Conservation (phyloP, 176 grass and related monocot genomes). For the Alopecurus myosuroides region DNA sequence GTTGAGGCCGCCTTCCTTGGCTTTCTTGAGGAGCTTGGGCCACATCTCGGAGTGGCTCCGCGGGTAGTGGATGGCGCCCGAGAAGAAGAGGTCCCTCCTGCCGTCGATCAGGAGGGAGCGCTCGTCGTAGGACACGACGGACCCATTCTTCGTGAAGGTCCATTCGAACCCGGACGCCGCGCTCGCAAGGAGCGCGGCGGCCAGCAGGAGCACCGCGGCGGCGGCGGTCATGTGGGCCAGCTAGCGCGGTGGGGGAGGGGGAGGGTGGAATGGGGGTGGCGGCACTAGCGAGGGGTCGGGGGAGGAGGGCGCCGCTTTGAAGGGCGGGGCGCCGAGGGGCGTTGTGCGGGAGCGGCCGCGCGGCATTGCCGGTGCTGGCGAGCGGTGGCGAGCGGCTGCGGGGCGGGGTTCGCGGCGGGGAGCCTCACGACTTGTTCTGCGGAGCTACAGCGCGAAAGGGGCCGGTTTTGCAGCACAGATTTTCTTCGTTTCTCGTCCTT, state of each 20-base stretch:
- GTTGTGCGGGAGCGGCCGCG: background rate
- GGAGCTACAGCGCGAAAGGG: background rate
- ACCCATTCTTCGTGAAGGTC: slow-evolving; percentile 30
- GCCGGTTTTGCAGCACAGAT: background rate
- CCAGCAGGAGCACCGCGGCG: slow-evolving; percentile 1
- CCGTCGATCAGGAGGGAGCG: slow-evolving; percentile 75
- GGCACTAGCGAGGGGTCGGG: background rate
- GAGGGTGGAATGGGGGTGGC: background rate
- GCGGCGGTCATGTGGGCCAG: background rate
- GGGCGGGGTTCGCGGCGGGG: background rate
- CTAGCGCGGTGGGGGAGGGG: background rate
- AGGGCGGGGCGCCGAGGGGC: background rate
- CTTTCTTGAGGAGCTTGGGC: slow-evolving; percentile 49
- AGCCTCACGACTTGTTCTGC: background rate
- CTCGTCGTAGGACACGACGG: slow-evolving; percentile 50
- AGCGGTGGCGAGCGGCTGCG: background rate
- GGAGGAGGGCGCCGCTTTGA: background rate
- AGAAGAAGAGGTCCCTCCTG: slow-evolving; percentile 81
- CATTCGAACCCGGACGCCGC: background rate
- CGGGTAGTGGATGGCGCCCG: slow-evolving; percentile 88
- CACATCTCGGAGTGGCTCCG: slow-evolving; percentile 81
- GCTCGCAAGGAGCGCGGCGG: background rate
- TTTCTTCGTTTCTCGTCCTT: background rate
- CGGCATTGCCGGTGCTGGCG: background rate
- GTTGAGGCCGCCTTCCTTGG: slow-evolving; percentile 76